These are phyloP conservation scores for Saccharomyces pastorianus DNA, from an alignment of 1,139 yeast species.

Conservation along the genomic window DNA sequence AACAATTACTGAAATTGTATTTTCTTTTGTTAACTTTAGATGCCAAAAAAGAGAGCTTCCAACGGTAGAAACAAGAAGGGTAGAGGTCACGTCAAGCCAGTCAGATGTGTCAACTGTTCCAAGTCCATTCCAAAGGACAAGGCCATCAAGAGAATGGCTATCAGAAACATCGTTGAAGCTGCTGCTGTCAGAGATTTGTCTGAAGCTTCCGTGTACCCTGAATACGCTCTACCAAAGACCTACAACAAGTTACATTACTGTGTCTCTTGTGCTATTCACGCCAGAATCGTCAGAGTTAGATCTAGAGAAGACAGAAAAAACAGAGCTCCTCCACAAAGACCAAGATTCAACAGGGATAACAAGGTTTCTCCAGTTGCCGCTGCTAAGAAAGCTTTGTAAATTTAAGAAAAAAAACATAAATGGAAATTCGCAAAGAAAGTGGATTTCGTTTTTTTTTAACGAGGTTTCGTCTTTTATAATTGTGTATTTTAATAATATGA, in stretches of 20 bases:
- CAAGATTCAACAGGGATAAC: constrained; percentile 87
- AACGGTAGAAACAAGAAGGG: constrained; percentile 99
- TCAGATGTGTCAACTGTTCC: constrained; percentile 99
- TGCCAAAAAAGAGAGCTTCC: constrained; percentile 99
- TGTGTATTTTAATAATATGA: constrained; percentile 1
- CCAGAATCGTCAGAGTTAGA: constrained; percentile 99
- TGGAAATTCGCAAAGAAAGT: background rate
- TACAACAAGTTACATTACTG: constrained; percentile 99
- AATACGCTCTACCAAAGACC: constrained; percentile 98
- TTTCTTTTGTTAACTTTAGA: constrained; percentile 33
- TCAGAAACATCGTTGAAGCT: constrained; percentile 99
- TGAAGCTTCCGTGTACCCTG: constrained; percentile 98
- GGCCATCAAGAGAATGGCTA: constrained; percentile 99
- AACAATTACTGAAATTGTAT: constrained; percentile 11
- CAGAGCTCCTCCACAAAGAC: constrained; percentile 99
- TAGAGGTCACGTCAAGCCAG: constrained; percentile 99
- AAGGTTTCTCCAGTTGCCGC: constrained; percentile 96
- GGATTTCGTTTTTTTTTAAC: background rate
- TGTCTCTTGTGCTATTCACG: constrained; percentile 99
- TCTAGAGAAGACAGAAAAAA: constrained; percentile 97
- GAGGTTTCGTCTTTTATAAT: constrained; percentile 1
- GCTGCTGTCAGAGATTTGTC: constrained; percentile 99
- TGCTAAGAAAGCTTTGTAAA: constrained; percentile 78
- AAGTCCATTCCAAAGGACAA: constrained; percentile 99
- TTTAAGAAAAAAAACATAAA: constrained; percentile 4